Evolutionary conservation across 208 protist genomes (phyloP), one percentile per base, ranked within the genome.

Genomic region (Trypanosoma avium): DNA sequence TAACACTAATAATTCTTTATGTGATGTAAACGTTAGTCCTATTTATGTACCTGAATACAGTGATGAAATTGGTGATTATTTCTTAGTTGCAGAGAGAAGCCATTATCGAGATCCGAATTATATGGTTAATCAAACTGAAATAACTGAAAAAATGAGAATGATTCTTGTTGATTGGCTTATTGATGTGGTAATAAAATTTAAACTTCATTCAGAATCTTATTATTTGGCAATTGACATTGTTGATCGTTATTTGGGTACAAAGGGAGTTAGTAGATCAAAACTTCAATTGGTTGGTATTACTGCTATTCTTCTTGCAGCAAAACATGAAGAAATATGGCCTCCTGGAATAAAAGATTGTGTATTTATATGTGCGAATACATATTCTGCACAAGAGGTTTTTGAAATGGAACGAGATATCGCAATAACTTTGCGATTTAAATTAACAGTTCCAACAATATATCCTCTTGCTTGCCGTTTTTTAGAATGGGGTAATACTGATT

Each of bases 121-220:
- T 60, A 84, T 90, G 68, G 47, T 73, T 15, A 79, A 84, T 33
- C 94, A 97, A 68, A 71, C 75, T 0, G 93, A 99, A 46, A 84
- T 99, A 29, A 99, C 82, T 30, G 82, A 92, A 38, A 82, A 84
- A 47, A 99, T 99, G 97, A 77, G 98, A 24, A 82, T 88, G 47
- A 98, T 99, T 45, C 79, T 99, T 29, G 80, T 99, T 38, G 98
- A 99, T 69, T 99, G 98, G 98, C 86, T 99, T 38, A 79, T 98
- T 13, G 97, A 98, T 58, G 97, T 99, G 12, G 72, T 88, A 29
- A 68, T 84, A 32, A 92, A 98, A 69, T 99, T 97, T 77, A 97
- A 97, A 55, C 79, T 98, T 30, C 73, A 93, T 49, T 77, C 88
- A 19, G 97, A 99, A 69, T 98, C 98, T 0, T 92, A 99, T 59